phyloP scores from a whole-genome alignment of 108 stramenopile species.

The Aurantiochytrium sp. region DNA sequence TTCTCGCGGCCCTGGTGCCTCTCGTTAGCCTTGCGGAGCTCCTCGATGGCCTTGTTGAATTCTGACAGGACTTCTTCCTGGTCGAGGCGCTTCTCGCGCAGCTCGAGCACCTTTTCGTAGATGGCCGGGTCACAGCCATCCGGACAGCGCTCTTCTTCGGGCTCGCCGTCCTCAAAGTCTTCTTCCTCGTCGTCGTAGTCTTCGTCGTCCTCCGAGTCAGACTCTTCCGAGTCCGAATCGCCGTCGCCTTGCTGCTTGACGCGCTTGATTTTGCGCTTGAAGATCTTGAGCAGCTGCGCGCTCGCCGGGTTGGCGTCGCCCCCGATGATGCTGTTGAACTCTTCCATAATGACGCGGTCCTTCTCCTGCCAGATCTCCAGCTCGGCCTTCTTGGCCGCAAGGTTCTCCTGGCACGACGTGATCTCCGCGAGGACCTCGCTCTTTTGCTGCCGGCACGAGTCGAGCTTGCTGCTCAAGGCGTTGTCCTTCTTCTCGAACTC shows the following conservation, averaged over 20 bases:
- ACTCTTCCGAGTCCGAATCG: constrained; percentile 43
- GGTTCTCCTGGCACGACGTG: constrained; percentile 31
- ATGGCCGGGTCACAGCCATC: constrained; percentile 51
- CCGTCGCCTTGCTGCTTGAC: constrained; percentile 36
- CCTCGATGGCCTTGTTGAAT: constrained; percentile 52
- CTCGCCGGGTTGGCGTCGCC: constrained; percentile 34
- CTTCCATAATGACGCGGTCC: constrained; percentile 38
- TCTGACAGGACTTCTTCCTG: constrained; percentile 54
- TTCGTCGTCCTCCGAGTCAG: constrained; percentile 44
- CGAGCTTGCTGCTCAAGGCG: constrained; percentile 50
- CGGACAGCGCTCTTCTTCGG: constrained; percentile 60
- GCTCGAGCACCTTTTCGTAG: constrained; percentile 60
- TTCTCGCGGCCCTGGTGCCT: constrained; percentile 41
- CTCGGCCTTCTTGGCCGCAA: constrained; percentile 46
- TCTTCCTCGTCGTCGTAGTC: constrained; percentile 55
- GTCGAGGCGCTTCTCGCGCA: constrained; percentile 60
- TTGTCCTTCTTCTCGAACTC: constrained; percentile 55
- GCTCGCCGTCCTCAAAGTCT: constrained; percentile 55
- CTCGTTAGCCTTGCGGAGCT: constrained; percentile 50
- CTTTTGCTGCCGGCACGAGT: constrained; percentile 49
- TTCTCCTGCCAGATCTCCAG: constrained; percentile 42
- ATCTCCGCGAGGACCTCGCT: constrained; percentile 46
- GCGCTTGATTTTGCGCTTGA: constrained; percentile 60
- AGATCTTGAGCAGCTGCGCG: constrained; percentile 52
- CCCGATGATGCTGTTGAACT: constrained; percentile 45